Conservation (phyloP, 495 filamentous ascomycete genomes). For the Aspergillus campestris region DNA sequence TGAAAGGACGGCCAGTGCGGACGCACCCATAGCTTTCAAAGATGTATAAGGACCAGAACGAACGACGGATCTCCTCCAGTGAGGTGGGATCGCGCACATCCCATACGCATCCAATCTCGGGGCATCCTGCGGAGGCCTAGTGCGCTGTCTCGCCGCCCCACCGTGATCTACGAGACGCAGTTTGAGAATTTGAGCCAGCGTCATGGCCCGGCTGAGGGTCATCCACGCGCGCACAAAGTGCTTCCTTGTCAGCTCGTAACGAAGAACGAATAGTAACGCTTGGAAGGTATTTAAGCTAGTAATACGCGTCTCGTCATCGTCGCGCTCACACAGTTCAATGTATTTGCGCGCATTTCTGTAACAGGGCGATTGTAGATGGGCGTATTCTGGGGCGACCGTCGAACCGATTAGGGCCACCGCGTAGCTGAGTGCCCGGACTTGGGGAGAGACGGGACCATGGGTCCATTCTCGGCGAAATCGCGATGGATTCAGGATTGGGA, state of each 20-base stretch:
- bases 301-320: constrained; percentile 6
- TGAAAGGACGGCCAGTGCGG: background rate
- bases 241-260: constrained; percentile 11
- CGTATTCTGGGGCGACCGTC: constrained; percentile 4
- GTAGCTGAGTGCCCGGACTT: constrained; percentile 7
- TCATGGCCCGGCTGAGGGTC: constrained; percentile 10
- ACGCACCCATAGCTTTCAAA: constrained; percentile 4
- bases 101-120: no score
- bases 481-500: constrained; percentile 6
- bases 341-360: constrained; percentile 9
- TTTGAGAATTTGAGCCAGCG: constrained; percentile 4
- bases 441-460: constrained; percentile 1
- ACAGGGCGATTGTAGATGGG: constrained; percentile 5
- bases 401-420: constrained; percentile 8
- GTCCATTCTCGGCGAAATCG: constrained; percentile 8
- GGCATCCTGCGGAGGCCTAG: no score
- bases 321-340: constrained; percentile 4
- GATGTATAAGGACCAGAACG: constrained; percentile 8
- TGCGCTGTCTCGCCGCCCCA: no score
- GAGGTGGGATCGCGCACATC: background rate
- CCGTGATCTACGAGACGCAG: background rate
- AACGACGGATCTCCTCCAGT: constrained; percentile 6
- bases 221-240: constrained; percentile 14
- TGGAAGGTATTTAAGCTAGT: constrained; percentile 7
- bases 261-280: constrained; percentile 9